Evolutionary conservation across 441 rosid genomes (phyloP), one percentile per base, ranked within the genome.

Genomic region (Erysimum cheiri): DNA sequence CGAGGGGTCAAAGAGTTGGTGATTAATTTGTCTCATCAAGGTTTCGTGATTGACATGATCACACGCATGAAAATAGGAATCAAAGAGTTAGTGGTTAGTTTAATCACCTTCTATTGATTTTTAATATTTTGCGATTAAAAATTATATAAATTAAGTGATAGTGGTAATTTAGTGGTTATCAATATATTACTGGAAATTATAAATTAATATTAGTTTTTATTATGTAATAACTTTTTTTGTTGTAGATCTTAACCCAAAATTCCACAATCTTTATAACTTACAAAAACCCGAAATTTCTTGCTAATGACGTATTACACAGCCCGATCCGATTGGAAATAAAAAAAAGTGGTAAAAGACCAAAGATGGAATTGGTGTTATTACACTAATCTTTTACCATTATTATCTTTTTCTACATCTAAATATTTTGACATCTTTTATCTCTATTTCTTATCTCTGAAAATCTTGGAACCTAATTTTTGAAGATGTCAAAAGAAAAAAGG

Each of bases 11-110:
- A 71, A 8, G 47, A 60, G 75, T 61, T 52, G 54, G 55, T 70
- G 62, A n/a, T n/a, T n/a, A n/a, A 8, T 60, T 50, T 50, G 68
- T 70, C 68, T 40, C 40, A 50, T 60, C 68, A 60, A 50, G 33
- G 14, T 49, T 39, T 70, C 50, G 2, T 40, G 44, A 12, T 40
- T 60, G 40, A 10, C 8, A 26, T 26, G 9, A 33, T 33, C 31
- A 46, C 26, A 44, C 24, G 46, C 54, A 44, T 32, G 31, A n/a
- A 37, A 13, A 3, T 33, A 67, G 33, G 26, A 31, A 29, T 44
- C 9, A 1, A 43, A 56, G 10, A 68, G 11, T 22, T 46, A 22
- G 37, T 43, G 35, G 22, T 32, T 19, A 10, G 46, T 56, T 55
- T 55, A 24, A 2, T 57, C 29, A 49, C 12, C 41, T 35, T n/a